Conservation (phyloP, 1,284 basidiomycete species). For the Inonotus obliquus region DNA sequence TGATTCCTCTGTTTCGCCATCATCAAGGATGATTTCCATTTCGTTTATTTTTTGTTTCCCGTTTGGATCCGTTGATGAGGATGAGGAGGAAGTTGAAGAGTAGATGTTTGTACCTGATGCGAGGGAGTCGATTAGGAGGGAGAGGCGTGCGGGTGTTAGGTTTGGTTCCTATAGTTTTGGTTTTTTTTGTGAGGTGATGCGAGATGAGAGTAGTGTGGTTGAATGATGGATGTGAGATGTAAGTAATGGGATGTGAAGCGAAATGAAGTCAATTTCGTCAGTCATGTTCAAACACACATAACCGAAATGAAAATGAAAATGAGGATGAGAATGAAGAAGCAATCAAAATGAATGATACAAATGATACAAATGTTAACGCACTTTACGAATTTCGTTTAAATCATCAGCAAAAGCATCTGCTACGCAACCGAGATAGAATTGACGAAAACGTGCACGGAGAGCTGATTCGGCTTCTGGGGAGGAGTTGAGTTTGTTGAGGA, state of each 20-base stretch:
- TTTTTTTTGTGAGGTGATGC: background rate
- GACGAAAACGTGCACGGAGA: slow-evolving; percentile 61
- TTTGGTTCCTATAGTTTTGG: slow-evolving; percentile 72
- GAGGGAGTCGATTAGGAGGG: slow-evolving; percentile 71
- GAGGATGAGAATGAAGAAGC: no score
- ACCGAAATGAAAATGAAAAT: background rate
- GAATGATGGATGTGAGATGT: background rate
- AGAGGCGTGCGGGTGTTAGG: slow-evolving; percentile 57
- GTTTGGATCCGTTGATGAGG: slow-evolving; percentile 26
- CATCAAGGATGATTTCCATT: slow-evolving; percentile 44
- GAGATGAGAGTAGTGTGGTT: background rate
- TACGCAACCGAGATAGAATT: slow-evolving; percentile 77
- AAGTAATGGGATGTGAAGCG: background rate
- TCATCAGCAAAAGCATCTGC: slow-evolving; percentile 77
- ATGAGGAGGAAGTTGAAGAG: slow-evolving; percentile 33
- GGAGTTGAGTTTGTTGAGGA: slow-evolving; percentile 19
- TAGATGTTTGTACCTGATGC: slow-evolving; percentile 73
- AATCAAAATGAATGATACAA: no score
- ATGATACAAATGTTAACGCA: no score
- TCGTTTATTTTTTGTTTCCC: slow-evolving; percentile 26
- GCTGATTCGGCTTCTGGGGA: slow-evolving; percentile 41
- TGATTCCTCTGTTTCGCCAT: no score
- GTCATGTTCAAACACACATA: background rate
- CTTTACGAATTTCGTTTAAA: slow-evolving; percentile 72
- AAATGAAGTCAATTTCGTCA: background rate